Base-by-base conservation (phyloP, 345 rosid species). In the Brassica rapa region DNA sequence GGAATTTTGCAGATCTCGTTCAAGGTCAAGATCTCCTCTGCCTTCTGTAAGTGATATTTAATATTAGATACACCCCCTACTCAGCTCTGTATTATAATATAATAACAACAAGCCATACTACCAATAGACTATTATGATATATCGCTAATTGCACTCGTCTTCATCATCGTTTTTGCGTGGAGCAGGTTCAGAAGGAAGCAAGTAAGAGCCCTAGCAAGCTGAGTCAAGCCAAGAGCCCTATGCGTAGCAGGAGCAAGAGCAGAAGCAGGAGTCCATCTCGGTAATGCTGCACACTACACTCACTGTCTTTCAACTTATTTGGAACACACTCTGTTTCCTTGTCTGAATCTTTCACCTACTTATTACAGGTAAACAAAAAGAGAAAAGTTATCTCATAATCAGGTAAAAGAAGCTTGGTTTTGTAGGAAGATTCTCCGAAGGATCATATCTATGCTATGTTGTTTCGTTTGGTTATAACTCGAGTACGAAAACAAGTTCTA, bases 1-100 rank as follows among this genome's bases (percentile, higher is more conserved):
- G 90, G 89, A 89, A 84, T 93, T 93, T 90, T 96, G 98, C 98
- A 96, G 99, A 93, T 95, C 97, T 68, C 94, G 73, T 41, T 91
- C 98, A 82, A 90, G 96, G 75, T 93, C 99, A 85, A 89, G 88
- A 80, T 93, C 99, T 87, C 99, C 98, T 68, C 75, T 82, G 79
- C 95, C 95, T 74, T 46, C 91, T 84, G 97, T 96, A 88, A 89
- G 99, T 89, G 41, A 39, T 76, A 66, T 64, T 41, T 41, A 4
- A n/a, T 55, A 8, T n/a, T n/a, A 0, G 35, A 3, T 56, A 24
- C 63, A 21, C 4, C 8, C 30, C 30, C 27, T 5, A 30, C 27
- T 25, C 32, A 3, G 24, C 73, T 59, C 69, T 63, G 25, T 70
- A 15, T 5, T 19, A 37, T 10, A 57, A 14, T 35, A 35, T 35